Conservation (phyloP, 768 basidiomycete genomes). For the Ramaria sp. region DNA sequence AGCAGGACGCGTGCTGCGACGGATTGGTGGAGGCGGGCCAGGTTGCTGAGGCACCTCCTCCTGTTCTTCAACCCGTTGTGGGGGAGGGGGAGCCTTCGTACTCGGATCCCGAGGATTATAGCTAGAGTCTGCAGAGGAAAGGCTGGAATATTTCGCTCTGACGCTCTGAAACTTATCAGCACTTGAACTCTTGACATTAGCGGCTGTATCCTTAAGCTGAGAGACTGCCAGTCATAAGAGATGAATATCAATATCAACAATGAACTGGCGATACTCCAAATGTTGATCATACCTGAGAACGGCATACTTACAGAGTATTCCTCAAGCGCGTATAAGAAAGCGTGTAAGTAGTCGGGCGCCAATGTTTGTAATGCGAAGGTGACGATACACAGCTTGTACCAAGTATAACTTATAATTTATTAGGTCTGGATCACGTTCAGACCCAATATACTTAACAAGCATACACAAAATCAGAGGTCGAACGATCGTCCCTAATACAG, state of each 20-base stretch:
- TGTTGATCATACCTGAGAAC: constrained; percentile 1
- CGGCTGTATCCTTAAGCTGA: constrained; percentile 56
- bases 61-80: constrained; percentile 13
- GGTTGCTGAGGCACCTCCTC: constrained; percentile 11
- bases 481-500: background rate
- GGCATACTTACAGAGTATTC: background rate
- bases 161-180: constrained; percentile 43
- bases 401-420: no score
- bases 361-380: background rate
- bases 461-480: no score
- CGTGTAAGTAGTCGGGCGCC: no score
- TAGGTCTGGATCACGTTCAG: no score
- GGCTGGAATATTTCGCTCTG: constrained; percentile 44
- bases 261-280: background rate
- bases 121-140: constrained; percentile 48
- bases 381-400: no score
- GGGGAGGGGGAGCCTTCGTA: constrained; percentile 18
- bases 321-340: background rate
- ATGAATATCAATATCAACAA: background rate
- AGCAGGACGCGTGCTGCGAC: constrained; percentile 1
- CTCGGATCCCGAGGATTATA: constrained; percentile 39
- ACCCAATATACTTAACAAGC: no score
- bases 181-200: constrained; percentile 46
- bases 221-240: constrained; percentile 33
- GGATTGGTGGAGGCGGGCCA: constrained; percentile 17